Evolutionary conservation across 2,329 filamentous ascomycete genomes (phyloP), one percentile per base, ranked within the genome.

Genomic region (Fusarium buxicola): DNA sequence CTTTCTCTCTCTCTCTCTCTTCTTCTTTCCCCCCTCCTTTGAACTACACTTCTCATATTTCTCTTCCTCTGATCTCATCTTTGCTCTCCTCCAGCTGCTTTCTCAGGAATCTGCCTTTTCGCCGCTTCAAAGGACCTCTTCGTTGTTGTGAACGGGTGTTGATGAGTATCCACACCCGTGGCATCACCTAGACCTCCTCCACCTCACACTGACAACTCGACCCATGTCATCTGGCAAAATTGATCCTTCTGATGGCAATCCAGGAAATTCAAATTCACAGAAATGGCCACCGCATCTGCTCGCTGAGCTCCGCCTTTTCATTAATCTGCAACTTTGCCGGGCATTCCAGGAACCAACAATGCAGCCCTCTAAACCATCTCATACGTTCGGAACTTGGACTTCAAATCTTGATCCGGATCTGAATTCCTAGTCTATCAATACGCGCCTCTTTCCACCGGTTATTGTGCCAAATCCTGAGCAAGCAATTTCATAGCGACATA

Each of bases 401-500:
- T 27, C 48, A 27, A 16, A 48, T 35, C 28, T 36, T 31, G 44
- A 27, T 49, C 48, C 55, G 46, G 43, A 38, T 59, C 47, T 55
- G 28, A 46, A 54, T 54, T 60, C 55, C 52, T 49, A 32, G 39
- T 64, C 63, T 63, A 60, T 66, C 38, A 44, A 38, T 35, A 34
- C 53, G 44, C 48, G 32, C 51, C 34, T 58, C 50, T 53, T 41
- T 43, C 60, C 48, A 30, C 36, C 39, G 41, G 34, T 47, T 49
- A 53, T 54, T 39, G 43, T 61, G 15, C 43, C 53, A 46, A 46
- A 57, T 51, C 50, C 40, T 45, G 48, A 43, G 54, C 63, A 59
- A 62, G 54, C 57, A 66, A 57, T 63, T 60, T 69, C 69, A 61
- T 71, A 67, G 60, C 63, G 58, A 60, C 67, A 71, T 71, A 63